Evolutionary conservation across 331 rosid species (phyloP).

Genomic region (Malus hybrid): DNA sequence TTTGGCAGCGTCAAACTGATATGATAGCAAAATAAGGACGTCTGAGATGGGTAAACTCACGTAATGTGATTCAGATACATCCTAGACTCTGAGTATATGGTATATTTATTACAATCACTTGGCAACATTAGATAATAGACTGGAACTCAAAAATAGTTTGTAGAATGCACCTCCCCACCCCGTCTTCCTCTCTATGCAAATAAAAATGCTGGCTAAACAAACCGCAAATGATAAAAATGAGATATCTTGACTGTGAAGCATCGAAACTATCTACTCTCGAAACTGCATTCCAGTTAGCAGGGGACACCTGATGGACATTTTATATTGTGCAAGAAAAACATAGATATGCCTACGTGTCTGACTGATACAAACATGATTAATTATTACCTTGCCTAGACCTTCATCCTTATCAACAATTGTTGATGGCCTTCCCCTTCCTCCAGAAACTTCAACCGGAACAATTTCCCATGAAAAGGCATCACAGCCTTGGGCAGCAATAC

Average conservation of each 20-base stretch:
- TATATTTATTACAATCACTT: neutral
- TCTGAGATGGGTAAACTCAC: neutral
- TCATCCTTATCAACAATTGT: slow-evolving; percentile 73
- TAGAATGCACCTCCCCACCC: neutral
- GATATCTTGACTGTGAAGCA: neutral
- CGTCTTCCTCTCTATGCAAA: neutral
- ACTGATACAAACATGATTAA: slow-evolving; percentile 8
- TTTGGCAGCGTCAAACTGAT: slow-evolving; percentile 88
- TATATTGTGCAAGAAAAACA: neutral
- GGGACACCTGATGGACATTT: neutral
- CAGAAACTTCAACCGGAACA: slow-evolving; percentile 87
- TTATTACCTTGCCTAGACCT: slow-evolving; percentile 84
- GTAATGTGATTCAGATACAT: neutral
- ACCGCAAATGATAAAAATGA: neutral
- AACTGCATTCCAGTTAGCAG: neutral
- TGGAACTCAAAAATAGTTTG: neutral
- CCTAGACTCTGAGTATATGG: neutral
- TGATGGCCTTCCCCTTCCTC: slow-evolving; percentile 94
- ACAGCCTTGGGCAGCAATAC: slow-evolving; percentile 77
- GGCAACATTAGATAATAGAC: neutral
- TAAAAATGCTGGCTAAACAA: neutral
- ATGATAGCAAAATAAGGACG: slow-evolving; percentile 12
- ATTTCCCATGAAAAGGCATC: slow-evolving; percentile 88
- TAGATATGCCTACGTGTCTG: neutral
- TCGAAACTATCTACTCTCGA: neutral